Percentiles rank a stretch among this genome's conserved stretches.
phyloP scores from a whole-genome alignment of 208 protist genomes.

The Hexamita inflata region DNA sequence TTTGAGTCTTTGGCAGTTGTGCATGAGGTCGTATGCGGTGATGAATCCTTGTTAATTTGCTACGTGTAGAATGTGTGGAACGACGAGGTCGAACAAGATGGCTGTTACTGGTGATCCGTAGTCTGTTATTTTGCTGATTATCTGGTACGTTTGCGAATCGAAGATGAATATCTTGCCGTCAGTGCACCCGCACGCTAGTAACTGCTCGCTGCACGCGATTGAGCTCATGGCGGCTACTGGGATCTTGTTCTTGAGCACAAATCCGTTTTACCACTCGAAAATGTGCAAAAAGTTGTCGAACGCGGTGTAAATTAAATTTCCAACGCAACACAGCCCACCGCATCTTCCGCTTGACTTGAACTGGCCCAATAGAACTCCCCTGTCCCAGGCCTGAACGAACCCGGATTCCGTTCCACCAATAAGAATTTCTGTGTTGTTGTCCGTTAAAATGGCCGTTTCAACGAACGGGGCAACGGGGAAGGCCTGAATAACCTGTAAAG shows the following conservation, averaged over 20 bases:
- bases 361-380: neutral
- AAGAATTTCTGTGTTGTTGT: neutral
- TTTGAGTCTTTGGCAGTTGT: too few species aligned
- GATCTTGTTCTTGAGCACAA: neutral
- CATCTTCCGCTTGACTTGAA: neutral
- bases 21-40: too few species aligned
- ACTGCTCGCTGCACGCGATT: neutral
- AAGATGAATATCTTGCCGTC: neutral
- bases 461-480: too few species aligned
- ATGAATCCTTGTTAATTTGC: too few species aligned
- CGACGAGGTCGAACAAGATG: neutral
- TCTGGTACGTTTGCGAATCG: neutral
- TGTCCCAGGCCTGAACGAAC: neutral
- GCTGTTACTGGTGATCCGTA: neutral
- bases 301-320: neutral
- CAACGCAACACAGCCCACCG: neutral
- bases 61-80: neutral
- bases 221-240: neutral
- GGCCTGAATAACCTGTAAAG: too few species aligned
- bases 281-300: neutral
- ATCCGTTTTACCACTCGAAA: neutral
- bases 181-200: neutral
- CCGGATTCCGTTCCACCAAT: neutral
- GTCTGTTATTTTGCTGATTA: neutral
- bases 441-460: too few species aligned